phyloP scores from a whole-genome alignment of 225 moss, liverwort and hornwort species.

The Asterella californica region DNA sequence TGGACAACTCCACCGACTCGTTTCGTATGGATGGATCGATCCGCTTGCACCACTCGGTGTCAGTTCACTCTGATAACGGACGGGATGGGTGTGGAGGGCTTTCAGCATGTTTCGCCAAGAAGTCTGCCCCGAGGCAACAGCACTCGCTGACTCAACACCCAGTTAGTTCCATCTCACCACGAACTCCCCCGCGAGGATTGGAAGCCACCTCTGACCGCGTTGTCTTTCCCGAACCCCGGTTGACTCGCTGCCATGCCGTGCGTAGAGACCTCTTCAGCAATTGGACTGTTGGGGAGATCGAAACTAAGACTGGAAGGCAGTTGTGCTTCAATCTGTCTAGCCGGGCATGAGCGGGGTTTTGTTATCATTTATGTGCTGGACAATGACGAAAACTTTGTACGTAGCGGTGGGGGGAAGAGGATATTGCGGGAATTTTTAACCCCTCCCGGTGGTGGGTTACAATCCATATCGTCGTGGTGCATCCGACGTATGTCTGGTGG shows the following conservation, averaged over 20 bases:
- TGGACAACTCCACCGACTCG: conserved; percentile 59
- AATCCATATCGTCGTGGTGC: conserved; percentile 7
- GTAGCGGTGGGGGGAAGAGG: not conserved
- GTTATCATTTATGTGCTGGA: not conserved
- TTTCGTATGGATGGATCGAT: conserved; percentile 55
- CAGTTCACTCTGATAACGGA: conserved; percentile 39
- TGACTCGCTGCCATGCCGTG: conserved; percentile 83
- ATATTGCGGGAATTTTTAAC: not conserved
- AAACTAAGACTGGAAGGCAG: conserved; percentile 45
- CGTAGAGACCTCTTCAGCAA: conserved; percentile 90
- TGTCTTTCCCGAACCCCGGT: conserved; percentile 63
- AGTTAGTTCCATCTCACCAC: conserved; percentile 35
- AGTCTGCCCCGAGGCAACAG: not conserved
- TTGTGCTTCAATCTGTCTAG: conserved; percentile 34
- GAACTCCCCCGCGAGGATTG: conserved; percentile 26
- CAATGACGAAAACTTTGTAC: not conserved
- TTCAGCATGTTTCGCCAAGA: conserved; percentile 45
- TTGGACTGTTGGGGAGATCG: conserved; percentile 65
- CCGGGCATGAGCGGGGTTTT: conserved; percentile 9
- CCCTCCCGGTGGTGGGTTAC: not conserved
- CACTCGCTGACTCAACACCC: conserved; percentile 2
- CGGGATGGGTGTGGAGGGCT: conserved; percentile 42
- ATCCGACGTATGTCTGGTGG: conserved; percentile 5
- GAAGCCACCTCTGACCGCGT: conserved; percentile 35
- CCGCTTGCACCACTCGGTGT: conserved; percentile 44